phyloP scores from a whole-genome alignment of 2,329 filamentous ascomycete genomes.

The Rhinocladiella mackenziei region DNA sequence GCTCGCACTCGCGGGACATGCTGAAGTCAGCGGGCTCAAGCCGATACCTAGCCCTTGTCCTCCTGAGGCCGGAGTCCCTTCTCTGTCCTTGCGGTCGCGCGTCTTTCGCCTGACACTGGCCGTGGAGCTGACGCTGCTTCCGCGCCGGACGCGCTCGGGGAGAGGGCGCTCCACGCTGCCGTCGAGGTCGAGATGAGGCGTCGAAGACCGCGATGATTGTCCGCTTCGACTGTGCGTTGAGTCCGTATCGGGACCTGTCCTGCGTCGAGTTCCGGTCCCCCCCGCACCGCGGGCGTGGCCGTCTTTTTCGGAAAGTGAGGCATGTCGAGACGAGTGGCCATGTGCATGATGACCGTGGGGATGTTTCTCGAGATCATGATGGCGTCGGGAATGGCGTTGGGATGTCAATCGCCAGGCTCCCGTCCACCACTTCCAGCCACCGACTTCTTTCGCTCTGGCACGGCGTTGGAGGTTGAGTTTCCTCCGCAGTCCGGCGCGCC shows the following conservation, averaged over 20 bases:
- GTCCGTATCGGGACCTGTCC: slow-evolving; percentile 17
- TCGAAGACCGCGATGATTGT: slow-evolving; percentile 27
- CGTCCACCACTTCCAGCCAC: slow-evolving; percentile 81
- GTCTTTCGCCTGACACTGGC: slow-evolving; percentile 23
- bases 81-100: slow-evolving; percentile 4
- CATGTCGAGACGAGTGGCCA: slow-evolving; percentile 18
- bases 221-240: slow-evolving; percentile 26
- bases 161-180: slow-evolving; percentile 13
- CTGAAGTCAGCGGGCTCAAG: slow-evolving; percentile 16
- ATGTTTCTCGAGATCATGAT: slow-evolving; percentile 31
- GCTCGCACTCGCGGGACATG: too few species aligned
- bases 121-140: slow-evolving; percentile 28
- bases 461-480: slow-evolving; percentile 68
- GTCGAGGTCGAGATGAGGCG: slow-evolving; percentile 26
- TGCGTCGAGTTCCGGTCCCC: slow-evolving; percentile 8
- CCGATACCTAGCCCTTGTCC: not conserved
- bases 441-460: slow-evolving; percentile 59
- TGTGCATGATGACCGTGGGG: slow-evolving; percentile 28
- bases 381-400: slow-evolving; percentile 15
- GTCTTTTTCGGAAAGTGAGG: slow-evolving; percentile 17
- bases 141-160: slow-evolving; percentile 24
- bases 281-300: slow-evolving; percentile 1
- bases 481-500: slow-evolving; percentile 66
- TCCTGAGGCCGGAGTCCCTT: not conserved
- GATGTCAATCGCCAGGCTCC: slow-evolving; percentile 56